A percentile compares a stretch with the other conserved stretches of the same genome.
These are phyloP conservation scores for Amanita fuliginea DNA, from an alignment of 768 basidiomycete genomes.

Conservation along the genomic window DNA sequence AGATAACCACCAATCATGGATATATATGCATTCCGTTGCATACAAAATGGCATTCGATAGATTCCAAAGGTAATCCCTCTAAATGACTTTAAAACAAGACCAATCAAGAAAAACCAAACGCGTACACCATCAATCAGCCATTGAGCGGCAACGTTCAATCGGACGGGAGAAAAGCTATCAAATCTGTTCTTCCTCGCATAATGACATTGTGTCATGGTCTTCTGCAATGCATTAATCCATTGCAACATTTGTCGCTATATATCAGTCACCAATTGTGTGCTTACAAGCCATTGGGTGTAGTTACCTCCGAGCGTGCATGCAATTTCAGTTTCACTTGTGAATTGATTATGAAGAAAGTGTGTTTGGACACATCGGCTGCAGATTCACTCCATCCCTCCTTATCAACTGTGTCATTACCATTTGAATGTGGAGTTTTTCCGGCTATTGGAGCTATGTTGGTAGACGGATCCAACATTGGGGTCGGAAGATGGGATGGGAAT, in stretches of 20 bases:
- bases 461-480: constrained; percentile 71
- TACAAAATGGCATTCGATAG: constrained; percentile 83
- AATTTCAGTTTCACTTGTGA: constrained; percentile 84
- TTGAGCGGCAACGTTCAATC: constrained; percentile 88
- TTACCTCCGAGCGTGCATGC: constrained; percentile 77
- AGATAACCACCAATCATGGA: constrained; percentile 98
- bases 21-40: constrained; percentile 83
- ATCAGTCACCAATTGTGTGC: not conserved
- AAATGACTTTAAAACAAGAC: not conserved
- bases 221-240: constrained; percentile 88
- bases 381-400: constrained; percentile 11
- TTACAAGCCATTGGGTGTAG: constrained; percentile 7
- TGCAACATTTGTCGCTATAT: constrained; percentile 88
- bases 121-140: constrained; percentile 97
- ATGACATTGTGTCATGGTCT: constrained; percentile 62
- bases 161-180: constrained; percentile 87
- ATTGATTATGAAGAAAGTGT: constrained; percentile 91
- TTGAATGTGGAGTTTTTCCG: constrained; percentile 12
- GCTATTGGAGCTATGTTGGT: constrained; percentile 55
- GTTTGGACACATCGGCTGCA: constrained; percentile 68
- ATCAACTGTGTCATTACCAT: constrained; percentile 15
- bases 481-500: constrained; percentile 26
- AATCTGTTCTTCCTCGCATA: constrained; percentile 82
- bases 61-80: constrained; percentile 99
- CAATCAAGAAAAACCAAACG: constrained; percentile 6